phyloP scores from a whole-genome alignment of 2,329 filamentous ascomycete species.

The Xylaria sp. region DNA sequence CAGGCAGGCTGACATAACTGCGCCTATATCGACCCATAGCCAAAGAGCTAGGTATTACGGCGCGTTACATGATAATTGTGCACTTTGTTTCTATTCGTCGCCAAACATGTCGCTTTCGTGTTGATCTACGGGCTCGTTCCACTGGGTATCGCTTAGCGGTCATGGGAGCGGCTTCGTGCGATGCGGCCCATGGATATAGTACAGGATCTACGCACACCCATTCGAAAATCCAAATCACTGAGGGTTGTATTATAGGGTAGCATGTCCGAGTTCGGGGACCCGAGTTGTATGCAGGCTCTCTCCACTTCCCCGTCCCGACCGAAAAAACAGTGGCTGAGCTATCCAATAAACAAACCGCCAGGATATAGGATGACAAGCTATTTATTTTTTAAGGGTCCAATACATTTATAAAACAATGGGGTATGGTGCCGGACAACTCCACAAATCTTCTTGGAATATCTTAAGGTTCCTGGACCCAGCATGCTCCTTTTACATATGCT shows the following conservation, averaged over 20 bases:
- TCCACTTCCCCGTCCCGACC: conserved; percentile 31
- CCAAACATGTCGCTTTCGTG: neutral
- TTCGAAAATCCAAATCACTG: conserved; percentile 6
- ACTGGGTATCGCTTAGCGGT: conserved; percentile 19
- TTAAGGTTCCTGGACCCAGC: conserved; percentile 30
- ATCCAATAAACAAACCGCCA: neutral
- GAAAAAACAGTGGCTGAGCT: neutral
- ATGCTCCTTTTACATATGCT: conserved; percentile 6
- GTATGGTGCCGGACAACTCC: conserved; percentile 8
- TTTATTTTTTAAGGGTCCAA: neutral
- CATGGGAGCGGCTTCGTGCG: conserved; percentile 20
- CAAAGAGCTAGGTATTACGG: neutral
- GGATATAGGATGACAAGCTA: conserved; percentile 1
- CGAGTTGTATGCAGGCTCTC: conserved; percentile 26
- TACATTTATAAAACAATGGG: neutral
- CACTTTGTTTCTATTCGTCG: conserved; percentile 16
- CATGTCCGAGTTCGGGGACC: conserved; percentile 32
- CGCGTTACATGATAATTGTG: conserved; percentile 8
- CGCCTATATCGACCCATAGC: neutral
- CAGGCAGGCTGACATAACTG: neutral
- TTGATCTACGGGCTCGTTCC: conserved; percentile 12
- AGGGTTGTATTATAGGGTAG: conserved; percentile 32
- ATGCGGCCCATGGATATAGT: conserved; percentile 4
- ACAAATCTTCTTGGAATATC: conserved; percentile 3
- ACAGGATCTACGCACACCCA: conserved; percentile 7